Conservation (phyloP, 2,329 filamentous ascomycete genomes). For the Chaetomium sp. region DNA sequence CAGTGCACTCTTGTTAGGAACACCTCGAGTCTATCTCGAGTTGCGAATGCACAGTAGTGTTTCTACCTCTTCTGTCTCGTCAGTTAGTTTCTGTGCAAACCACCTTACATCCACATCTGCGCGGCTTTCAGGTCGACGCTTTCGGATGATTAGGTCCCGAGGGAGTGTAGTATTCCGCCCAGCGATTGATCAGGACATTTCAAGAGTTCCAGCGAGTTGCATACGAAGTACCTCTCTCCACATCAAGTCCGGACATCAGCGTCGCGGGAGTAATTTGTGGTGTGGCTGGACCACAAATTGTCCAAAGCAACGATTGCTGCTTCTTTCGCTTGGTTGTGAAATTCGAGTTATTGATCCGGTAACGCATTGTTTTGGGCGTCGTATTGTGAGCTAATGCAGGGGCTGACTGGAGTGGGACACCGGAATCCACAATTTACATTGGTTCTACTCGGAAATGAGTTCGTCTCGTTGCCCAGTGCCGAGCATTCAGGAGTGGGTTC, state of each 20-base stretch:
- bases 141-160: background rate
- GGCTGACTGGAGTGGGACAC: background rate
- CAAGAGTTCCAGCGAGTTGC: background rate
- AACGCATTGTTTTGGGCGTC: background rate
- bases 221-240: too few species aligned
- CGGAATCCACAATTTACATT: slow-evolving; percentile 2
- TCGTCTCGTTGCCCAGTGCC: slow-evolving; percentile 20
- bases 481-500: slow-evolving; percentile 9
- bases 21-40: background rate
- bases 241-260: too few species aligned
- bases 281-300: background rate
- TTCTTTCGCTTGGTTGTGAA: background rate
- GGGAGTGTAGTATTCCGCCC: background rate
- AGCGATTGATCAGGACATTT: background rate
- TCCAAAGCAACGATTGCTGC: background rate
- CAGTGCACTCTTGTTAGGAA: background rate
- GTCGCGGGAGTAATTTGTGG: background rate
- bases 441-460: slow-evolving; percentile 20
- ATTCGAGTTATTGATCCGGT: background rate
- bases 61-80: background rate
- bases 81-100: background rate
- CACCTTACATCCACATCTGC: background rate
- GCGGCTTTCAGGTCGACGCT: background rate
- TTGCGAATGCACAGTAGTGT: background rate
- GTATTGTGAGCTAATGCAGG: background rate